Percentiles rank a stretch among this genome's conserved stretches.
Conservation (phyloP, 2,329 filamentous ascomycete species). For the Salinomyces thailandicus region DNA sequence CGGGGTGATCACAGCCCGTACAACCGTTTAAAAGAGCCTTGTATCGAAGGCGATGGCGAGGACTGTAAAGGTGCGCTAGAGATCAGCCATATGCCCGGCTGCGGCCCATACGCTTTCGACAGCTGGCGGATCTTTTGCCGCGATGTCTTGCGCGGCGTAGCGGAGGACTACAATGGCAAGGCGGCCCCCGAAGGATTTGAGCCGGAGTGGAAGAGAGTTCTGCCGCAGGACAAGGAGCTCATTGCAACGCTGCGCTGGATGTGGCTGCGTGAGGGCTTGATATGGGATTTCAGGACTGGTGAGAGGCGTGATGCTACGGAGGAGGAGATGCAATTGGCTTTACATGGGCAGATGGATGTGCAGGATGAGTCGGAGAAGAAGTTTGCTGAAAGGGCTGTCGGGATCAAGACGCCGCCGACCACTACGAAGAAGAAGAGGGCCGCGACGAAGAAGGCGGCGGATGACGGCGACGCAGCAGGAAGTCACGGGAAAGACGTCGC, state of each 20-base stretch:
- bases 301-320: constrained; percentile 44
- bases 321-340: constrained; percentile 47
- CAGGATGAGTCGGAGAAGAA: constrained; percentile 18
- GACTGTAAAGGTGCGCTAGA: constrained; percentile 57
- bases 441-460: too few relatives aligned
- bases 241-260: constrained; percentile 78
- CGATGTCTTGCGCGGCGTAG: constrained; percentile 59
- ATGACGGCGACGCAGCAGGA: too few relatives aligned
- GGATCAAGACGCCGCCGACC: too few relatives aligned
- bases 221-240: constrained; percentile 80
- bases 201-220: constrained; percentile 83
- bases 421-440: too few relatives aligned
- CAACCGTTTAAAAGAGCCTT: background rate
- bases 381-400: constrained; percentile 18
- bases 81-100: constrained; percentile 69
- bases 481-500: too few relatives aligned
- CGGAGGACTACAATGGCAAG: constrained; percentile 55
- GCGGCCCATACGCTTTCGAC: constrained; percentile 71
- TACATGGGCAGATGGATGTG: constrained; percentile 44
- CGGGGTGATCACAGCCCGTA: constrained; percentile 5
- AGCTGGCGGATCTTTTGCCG: constrained; percentile 92
- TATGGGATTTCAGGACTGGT: constrained; percentile 67
- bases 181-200: constrained; percentile 46
- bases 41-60: constrained; percentile 27
- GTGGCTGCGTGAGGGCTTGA: constrained; percentile 79